These are phyloP conservation scores for Cavenderia fasciculata DNA, from an alignment of 78 protist species.

Conservation along the genomic window DNA sequence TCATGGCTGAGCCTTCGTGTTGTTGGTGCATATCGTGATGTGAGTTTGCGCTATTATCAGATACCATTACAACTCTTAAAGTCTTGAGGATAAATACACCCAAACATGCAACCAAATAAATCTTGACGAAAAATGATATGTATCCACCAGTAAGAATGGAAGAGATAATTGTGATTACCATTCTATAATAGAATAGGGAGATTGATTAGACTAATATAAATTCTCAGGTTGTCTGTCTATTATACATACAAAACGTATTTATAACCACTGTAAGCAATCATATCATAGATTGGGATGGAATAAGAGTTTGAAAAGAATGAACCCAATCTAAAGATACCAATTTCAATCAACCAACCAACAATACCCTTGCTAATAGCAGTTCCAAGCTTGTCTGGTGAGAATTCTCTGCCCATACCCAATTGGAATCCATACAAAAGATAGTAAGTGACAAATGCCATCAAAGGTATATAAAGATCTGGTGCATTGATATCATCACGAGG, in stretches of 20 bases:
- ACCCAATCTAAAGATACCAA: slow-evolving; percentile 43
- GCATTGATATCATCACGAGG: slow-evolving; percentile 90
- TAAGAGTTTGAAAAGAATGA: slow-evolving; percentile 72
- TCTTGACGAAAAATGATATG: not conserved
- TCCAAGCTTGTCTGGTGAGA: slow-evolving; percentile 83
- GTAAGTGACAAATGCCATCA: slow-evolving; percentile 91
- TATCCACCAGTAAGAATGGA: slow-evolving; percentile 26
- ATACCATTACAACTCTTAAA: slow-evolving; percentile 41
- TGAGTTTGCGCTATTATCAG: not conserved
- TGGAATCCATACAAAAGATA: slow-evolving; percentile 77
- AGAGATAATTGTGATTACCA: slow-evolving; percentile 4
- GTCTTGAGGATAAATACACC: slow-evolving; percentile 36
- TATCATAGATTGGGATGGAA: slow-evolving; percentile 78
- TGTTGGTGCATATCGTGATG: not conserved
- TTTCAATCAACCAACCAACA: slow-evolving; percentile 48
- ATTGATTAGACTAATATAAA: not conserved
- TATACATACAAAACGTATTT: slow-evolving; percentile 80
- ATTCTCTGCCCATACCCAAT: slow-evolving; percentile 59
- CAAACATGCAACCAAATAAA: not conserved
- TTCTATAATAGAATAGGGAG: not conserved
- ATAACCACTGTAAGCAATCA: slow-evolving; percentile 79
- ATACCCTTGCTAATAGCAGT: slow-evolving; percentile 65
- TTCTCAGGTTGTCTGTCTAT: not conserved
- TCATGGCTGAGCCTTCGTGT: not conserved
- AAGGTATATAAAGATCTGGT: slow-evolving; percentile 93